These are phyloP conservation scores for Rusavskia elegans DNA, from an alignment of 495 filamentous ascomycete genomes.

Conservation along the genomic window DNA sequence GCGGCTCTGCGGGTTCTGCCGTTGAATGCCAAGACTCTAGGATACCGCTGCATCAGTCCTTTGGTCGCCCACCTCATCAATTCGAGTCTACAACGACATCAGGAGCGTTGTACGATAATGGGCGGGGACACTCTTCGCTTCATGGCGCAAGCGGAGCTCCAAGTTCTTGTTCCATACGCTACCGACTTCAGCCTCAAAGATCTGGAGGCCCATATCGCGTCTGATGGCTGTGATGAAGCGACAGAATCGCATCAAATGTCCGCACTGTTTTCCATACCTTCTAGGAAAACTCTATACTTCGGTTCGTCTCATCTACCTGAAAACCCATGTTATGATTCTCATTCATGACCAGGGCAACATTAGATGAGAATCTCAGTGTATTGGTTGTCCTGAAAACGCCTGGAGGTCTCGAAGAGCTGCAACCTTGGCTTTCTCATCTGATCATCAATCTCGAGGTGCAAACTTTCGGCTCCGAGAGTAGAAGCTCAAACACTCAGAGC, in stretches of 20 bases:
- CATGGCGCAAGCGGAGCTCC: constrained; percentile 54
- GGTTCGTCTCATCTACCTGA: constrained; percentile 36
- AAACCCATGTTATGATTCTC: constrained; percentile 23
- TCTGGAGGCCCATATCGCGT: constrained; percentile 9
- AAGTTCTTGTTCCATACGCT: constrained; percentile 61
- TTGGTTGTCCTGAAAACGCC: constrained; percentile 58
- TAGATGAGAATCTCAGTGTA: constrained; percentile 66
- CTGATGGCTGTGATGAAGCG: background rate
- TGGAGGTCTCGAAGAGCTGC: constrained; percentile 40
- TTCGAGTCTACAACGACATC: no score
- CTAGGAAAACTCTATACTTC: constrained; percentile 45
- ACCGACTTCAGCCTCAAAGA: constrained; percentile 50
- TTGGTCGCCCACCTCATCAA: no score
- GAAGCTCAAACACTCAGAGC: constrained; percentile 22
- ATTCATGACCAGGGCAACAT: constrained; percentile 41
- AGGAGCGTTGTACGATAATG: no score
- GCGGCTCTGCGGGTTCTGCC: no score
- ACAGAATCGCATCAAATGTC: constrained; percentile 22
- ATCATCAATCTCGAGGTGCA: constrained; percentile 54
- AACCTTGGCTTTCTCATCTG: constrained; percentile 44
- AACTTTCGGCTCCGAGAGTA: constrained; percentile 41
- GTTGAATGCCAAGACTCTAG: no score
- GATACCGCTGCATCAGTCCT: no score
- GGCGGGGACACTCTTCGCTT: no score
- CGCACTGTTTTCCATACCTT: constrained; percentile 32